Conservation (phyloP, 768 basidiomycete genomes). For the Pisolithus marmoratus region DNA sequence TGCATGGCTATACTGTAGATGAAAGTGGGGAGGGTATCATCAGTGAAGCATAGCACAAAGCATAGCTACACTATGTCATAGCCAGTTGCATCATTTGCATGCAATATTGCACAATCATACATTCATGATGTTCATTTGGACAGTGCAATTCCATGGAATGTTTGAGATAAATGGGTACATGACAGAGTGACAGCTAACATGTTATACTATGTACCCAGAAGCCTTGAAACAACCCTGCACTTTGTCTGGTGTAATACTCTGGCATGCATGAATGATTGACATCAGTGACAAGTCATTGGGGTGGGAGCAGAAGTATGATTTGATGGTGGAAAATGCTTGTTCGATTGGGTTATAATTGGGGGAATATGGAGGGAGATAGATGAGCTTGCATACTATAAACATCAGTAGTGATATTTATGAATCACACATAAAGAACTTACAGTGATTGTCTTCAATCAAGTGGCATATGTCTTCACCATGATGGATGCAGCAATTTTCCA, state of each 20-base stretch:
- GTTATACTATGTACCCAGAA: no score
- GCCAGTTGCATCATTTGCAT: no score
- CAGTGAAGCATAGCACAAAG: no score
- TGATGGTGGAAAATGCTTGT: conserved; percentile 22
- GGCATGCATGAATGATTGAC: no score
- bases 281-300: conserved; percentile 1
- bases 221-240: no score
- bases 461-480: conserved; percentile 14
- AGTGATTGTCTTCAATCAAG: conserved; percentile 16
- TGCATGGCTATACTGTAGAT: neutral
- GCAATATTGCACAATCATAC: no score
- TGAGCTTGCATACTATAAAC: conserved; percentile 26
- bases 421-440: conserved; percentile 2
- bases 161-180: conserved; percentile 1
- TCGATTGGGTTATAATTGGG: no score
- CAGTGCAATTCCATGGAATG: neutral
- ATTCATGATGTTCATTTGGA: conserved; percentile 16
- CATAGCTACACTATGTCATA: neutral
- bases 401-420: conserved; percentile 20
- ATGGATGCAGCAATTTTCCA: conserved; percentile 23
- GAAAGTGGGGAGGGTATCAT: neutral
- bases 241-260: no score
- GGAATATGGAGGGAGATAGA: conserved; percentile 30
- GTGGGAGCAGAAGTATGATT: conserved; percentile 10
- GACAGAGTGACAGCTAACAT: no score